Conservation (phyloP, 495 filamentous ascomycete species). For the Tuber melanosporum region DNA sequence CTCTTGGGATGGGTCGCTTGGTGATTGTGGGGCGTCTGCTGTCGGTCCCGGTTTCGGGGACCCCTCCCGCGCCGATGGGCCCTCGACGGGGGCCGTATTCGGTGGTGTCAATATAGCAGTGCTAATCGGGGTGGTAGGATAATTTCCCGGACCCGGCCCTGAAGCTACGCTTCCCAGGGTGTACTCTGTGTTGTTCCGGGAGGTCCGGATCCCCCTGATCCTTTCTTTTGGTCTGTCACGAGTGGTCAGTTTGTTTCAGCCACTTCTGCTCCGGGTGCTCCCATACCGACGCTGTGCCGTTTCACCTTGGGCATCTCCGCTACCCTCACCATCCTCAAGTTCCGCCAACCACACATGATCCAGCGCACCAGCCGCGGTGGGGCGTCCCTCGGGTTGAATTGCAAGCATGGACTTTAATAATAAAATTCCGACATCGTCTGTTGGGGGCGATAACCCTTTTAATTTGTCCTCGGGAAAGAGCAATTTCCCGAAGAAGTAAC, state of each 20-base stretch:
- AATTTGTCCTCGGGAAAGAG: constrained; percentile 6
- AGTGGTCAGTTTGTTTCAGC: not conserved
- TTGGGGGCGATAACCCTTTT: not conserved
- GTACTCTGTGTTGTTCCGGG: not conserved
- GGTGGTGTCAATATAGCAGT: not conserved
- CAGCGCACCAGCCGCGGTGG: not conserved
- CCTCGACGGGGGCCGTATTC: not conserved
- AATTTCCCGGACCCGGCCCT: not conserved
- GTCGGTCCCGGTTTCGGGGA: not conserved
- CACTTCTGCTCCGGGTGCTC: not conserved
- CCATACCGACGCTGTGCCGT: not conserved
- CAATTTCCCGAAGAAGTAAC: not conserved
- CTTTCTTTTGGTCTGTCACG: not conserved
- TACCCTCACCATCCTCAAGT: not conserved
- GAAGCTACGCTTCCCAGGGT: too few relatives aligned
- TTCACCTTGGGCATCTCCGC: not conserved
- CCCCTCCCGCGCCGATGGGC: not conserved
- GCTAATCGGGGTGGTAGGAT: not conserved
- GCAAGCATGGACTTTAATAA: not conserved
- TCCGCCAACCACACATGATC: not conserved
- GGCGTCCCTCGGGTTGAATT: not conserved
- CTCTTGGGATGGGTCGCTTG: not conserved
- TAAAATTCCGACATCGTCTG: not conserved
- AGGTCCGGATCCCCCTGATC: too few relatives aligned
- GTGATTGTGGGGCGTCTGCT: not conserved